These are phyloP conservation scores for Myxozyma mucilagina DNA, from an alignment of 805 yeast genomes.

Conservation along the genomic window DNA sequence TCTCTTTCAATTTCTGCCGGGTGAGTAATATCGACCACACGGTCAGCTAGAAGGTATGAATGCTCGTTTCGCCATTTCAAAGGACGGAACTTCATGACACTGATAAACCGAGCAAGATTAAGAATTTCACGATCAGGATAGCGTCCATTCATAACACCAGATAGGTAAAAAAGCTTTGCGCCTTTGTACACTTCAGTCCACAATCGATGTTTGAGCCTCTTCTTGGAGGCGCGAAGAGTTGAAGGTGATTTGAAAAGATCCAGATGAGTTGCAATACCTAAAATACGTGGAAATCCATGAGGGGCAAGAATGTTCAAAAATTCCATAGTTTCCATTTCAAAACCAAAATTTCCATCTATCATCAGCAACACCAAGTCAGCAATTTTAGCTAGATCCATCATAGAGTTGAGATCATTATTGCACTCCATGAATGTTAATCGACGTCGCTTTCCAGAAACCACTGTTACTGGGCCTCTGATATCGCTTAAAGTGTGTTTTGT, in stretches of 20 bases:
- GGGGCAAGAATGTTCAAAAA: conserved; percentile 93
- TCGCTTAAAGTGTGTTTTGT: conserved; percentile 85
- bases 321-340: conserved; percentile 99
- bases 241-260: conserved; percentile 89
- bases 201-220: conserved; percentile 85
- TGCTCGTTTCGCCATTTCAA: conserved; percentile 99
- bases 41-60: conserved; percentile 87
- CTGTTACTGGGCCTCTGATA: conserved; percentile 93
- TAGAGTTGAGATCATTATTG: conserved; percentile 85
- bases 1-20: conserved; percentile 78
- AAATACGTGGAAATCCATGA: conserved; percentile 97
- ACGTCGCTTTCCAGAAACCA: conserved; percentile 81
- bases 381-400: conserved; percentile 94
- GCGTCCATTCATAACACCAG: conserved; percentile 95
- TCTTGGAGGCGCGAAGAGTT: conserved; percentile 87
- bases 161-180: conserved; percentile 88
- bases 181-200: conserved; percentile 99
- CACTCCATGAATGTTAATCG: conserved; percentile 92
- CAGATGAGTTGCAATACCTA: conserved; percentile 93
- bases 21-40: conserved; percentile 91
- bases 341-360: conserved; percentile 96
- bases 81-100: conserved; percentile 99
- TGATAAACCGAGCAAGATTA: conserved; percentile 85
- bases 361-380: conserved; percentile 87
- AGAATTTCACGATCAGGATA: conserved; percentile 96